These are phyloP conservation scores for Talaromyces stipitatus DNA, from an alignment of 495 filamentous ascomycete species.

Conservation along the genomic window DNA sequence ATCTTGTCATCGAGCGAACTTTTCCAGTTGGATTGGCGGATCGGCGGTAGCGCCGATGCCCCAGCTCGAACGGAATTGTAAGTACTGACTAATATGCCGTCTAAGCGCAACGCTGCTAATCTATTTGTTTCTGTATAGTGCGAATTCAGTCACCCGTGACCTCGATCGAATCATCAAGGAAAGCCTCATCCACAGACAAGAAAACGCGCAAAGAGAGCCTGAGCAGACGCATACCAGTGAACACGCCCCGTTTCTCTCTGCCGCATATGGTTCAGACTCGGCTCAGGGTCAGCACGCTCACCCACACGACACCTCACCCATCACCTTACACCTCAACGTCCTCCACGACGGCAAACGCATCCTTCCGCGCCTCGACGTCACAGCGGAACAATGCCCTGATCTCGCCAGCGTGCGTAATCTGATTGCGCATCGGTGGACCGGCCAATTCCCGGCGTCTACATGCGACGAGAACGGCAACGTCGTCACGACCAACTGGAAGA, in stretches of 20 bases:
- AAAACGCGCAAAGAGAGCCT: not conserved
- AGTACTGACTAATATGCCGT: not conserved
- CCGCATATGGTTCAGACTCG: not conserved
- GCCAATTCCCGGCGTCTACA: constrained; percentile 22
- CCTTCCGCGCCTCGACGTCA: constrained; percentile 29
- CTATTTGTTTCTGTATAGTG: constrained; percentile 18
- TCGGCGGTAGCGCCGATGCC: constrained; percentile 22
- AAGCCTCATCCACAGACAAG: constrained; percentile 12
- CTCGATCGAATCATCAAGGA: constrained; percentile 37
- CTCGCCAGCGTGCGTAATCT: constrained; percentile 22
- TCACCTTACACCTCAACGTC: constrained; percentile 18
- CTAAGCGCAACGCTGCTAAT: not conserved
- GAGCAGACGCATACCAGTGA: not conserved
- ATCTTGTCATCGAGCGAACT: constrained; percentile 26
- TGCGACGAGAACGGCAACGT: constrained; percentile 3
- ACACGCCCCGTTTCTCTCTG: not conserved
- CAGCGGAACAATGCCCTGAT: constrained; percentile 28
- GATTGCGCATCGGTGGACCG: constrained; percentile 25
- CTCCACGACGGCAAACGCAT: constrained; percentile 34
- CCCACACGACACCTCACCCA: not conserved
- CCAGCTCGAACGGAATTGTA: constrained; percentile 37
- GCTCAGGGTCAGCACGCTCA: not conserved
- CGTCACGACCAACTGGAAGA: constrained; percentile 18
- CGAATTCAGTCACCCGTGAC: constrained; percentile 35
- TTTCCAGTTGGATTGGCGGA: constrained; percentile 27